Percentiles rank a stretch among this genome's conserved stretches.
Conservation (phyloP, 768 basidiomycete genomes). For the Brasilioporus rufonigricans region DNA sequence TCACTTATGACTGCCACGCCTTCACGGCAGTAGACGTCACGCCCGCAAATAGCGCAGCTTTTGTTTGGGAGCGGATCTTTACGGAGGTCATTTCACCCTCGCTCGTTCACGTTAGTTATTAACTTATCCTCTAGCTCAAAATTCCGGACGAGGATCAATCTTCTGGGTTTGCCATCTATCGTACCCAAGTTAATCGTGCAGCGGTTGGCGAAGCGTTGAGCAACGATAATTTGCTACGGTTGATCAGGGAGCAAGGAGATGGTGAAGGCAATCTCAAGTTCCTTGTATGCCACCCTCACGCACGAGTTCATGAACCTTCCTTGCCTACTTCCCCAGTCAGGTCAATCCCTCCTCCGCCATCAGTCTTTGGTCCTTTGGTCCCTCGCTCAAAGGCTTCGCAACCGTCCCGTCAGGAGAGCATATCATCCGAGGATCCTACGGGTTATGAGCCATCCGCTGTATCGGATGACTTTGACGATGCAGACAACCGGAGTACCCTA, state of each 20-base stretch:
- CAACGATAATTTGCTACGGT: slow-evolving; percentile 65
- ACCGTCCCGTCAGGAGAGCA: slow-evolving; percentile 63
- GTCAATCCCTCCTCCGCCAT: slow-evolving; percentile 51
- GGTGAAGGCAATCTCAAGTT: slow-evolving; percentile 81
- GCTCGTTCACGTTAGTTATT: slow-evolving; percentile 3
- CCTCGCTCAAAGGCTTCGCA: slow-evolving; percentile 46
- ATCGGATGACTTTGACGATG: slow-evolving; percentile 58
- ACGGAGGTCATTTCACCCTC: slow-evolving; percentile 54
- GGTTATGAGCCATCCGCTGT: slow-evolving; percentile 65
- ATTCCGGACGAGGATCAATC: slow-evolving; percentile 82
- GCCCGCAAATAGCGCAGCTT: slow-evolving; percentile 58
- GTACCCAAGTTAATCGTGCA: slow-evolving; percentile 80
- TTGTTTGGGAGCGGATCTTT: slow-evolving; percentile 79
- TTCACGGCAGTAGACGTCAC: slow-evolving; percentile 72
- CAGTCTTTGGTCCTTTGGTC: slow-evolving; percentile 47
- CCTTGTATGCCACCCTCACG: slow-evolving; percentile 67
- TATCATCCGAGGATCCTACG: slow-evolving; percentile 62
- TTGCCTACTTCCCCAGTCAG: slow-evolving; percentile 40
- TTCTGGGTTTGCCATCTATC: slow-evolving; percentile 71
- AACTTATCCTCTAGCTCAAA: slow-evolving; percentile 49
- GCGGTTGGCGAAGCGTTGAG: slow-evolving; percentile 72
- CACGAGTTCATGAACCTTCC: slow-evolving; percentile 53
- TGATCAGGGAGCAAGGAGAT: slow-evolving; percentile 75
- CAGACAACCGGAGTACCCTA: slow-evolving; percentile 47
- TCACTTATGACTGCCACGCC: slow-evolving; percentile 75